Conservation (phyloP, 73 alveolate genomes). For the Paramecium bursaria region DNA sequence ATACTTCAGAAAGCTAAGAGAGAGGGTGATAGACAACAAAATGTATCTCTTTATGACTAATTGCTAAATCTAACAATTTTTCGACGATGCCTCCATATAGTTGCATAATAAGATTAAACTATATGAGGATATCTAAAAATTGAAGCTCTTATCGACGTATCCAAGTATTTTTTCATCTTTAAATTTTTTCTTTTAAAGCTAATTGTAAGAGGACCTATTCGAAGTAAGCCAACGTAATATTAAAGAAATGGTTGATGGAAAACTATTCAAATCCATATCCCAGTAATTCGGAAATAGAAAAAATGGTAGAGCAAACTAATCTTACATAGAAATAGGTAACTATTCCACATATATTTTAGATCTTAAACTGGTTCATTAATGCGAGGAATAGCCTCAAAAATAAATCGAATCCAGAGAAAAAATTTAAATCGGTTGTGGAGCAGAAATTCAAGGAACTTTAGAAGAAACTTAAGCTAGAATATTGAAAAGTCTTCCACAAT, state of each 20-base stretch:
- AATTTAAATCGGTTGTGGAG: constrained; percentile 8
- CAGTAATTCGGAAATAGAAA: neutral
- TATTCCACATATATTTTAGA: neutral
- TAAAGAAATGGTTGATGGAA: constrained; percentile 52
- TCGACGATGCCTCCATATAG: constrained; percentile 46
- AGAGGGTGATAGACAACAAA: constrained; percentile 8
- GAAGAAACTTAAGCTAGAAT: no score
- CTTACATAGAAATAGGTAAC: constrained; percentile 16
- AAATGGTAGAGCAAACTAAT: constrained; percentile 27
- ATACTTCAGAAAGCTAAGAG: constrained; percentile 8
- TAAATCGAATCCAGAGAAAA: constrained; percentile 13
- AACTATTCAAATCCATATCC: constrained; percentile 43
- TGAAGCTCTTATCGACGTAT: constrained; percentile 12
- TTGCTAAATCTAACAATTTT: constrained; percentile 7
- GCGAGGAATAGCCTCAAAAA: constrained; percentile 50
- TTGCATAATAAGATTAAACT: constrained; percentile 40
- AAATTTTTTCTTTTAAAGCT: neutral
- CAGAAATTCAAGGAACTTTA: constrained; percentile 29
- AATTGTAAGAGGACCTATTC: constrained; percentile 48
- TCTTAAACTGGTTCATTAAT: constrained; percentile 54
- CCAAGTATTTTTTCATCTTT: neutral
- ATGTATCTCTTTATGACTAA: neutral
- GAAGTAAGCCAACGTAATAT: constrained; percentile 22
- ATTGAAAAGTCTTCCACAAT: no score
- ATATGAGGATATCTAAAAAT: constrained; percentile 46